A percentile compares a stretch with the other conserved stretches of the same genome.
Conservation (phyloP, 2,329 filamentous ascomycete genomes). For the Ascocoryne sarcoides region DNA sequence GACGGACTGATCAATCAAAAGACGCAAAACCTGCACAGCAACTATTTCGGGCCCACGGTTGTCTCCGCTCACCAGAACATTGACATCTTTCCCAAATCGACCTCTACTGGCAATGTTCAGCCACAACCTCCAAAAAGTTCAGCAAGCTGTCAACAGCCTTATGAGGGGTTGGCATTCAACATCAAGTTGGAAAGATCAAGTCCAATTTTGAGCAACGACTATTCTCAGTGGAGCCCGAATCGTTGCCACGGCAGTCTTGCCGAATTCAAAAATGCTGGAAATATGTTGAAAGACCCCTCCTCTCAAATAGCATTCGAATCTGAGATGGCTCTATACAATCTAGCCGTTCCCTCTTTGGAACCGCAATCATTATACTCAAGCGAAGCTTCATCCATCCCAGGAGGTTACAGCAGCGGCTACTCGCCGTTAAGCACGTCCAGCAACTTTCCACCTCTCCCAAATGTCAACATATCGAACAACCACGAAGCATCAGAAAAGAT, state of each 20-base stretch:
- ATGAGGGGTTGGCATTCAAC: slow-evolving; percentile 8
- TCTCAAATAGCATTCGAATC: slow-evolving; percentile 6
- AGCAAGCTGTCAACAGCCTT: slow-evolving; percentile 7
- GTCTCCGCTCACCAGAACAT: neutral
- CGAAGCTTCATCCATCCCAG: too few species aligned
- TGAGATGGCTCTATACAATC: slow-evolving; percentile 3
- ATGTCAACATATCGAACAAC: neutral
- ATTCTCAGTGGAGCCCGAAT: slow-evolving; percentile 13
- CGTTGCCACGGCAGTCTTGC: slow-evolving; percentile 17
- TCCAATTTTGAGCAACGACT: slow-evolving; percentile 18
- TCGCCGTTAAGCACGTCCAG: slow-evolving; percentile 7
- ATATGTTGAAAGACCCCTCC: slow-evolving; percentile 9
- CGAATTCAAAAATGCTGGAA: slow-evolving; percentile 13
- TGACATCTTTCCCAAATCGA: slow-evolving; percentile 8
- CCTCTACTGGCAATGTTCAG: slow-evolving; percentile 8
- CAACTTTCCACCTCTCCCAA: slow-evolving; percentile 2
- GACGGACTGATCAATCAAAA: neutral
- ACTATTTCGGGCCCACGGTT: neutral
- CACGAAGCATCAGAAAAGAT: too few species aligned
- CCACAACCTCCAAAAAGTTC: slow-evolving; percentile 3
- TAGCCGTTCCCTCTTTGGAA: slow-evolving; percentile 4
- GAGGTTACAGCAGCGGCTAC: slow-evolving; percentile 10
- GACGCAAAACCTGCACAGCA: neutral
- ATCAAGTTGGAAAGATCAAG: slow-evolving; percentile 12
- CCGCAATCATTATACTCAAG: slow-evolving; percentile 9